Percentiles rank a stretch among this genome's conserved stretches.
Evolutionary conservation across 495 filamentous ascomycete species (phyloP).

Genomic region (Podospora sp.): DNA sequence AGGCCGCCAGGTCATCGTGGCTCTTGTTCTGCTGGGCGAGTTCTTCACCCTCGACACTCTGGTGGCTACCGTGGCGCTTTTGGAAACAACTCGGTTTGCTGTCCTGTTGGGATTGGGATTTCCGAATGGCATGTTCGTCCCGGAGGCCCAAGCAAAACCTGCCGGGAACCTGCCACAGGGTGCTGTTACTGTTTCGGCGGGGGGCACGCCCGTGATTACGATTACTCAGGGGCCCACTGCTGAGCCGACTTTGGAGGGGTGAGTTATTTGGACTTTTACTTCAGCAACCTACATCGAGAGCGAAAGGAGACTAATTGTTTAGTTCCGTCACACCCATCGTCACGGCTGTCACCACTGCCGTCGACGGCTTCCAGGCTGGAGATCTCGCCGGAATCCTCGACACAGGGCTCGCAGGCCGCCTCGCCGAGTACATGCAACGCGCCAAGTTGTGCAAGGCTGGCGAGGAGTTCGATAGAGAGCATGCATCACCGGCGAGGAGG

Average conservation of each 20-base stretch:
- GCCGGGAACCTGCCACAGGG: conserved; percentile 1
- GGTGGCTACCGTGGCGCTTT: background rate
- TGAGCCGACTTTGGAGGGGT: background rate
- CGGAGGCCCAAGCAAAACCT: background rate
- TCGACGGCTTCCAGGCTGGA: background rate
- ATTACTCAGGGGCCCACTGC: conserved; percentile 1
- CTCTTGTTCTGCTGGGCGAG: too few relatives aligned
- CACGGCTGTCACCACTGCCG: background rate
- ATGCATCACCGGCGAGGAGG: too few relatives aligned
- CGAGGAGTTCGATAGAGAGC: background rate
- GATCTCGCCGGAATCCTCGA: conserved; percentile 5
- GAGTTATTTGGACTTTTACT: background rate
- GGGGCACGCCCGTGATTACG: background rate
- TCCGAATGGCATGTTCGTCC: background rate
- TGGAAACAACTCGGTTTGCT: background rate
- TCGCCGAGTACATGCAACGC: conserved; percentile 6
- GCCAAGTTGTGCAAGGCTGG: conserved; percentile 1
- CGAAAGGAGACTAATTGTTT: background rate
- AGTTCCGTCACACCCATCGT: conserved; percentile 9
- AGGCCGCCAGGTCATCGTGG: background rate
- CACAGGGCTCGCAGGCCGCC: background rate
- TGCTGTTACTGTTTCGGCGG: conserved; percentile 3
- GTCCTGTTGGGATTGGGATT: background rate
- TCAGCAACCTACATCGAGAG: background rate
- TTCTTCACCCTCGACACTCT: too few relatives aligned